Evolutionary conservation across 2,329 filamentous ascomycete genomes (phyloP), one percentile per base, ranked within the genome.

Genomic region (Aspergillus pseudoglaucus): DNA sequence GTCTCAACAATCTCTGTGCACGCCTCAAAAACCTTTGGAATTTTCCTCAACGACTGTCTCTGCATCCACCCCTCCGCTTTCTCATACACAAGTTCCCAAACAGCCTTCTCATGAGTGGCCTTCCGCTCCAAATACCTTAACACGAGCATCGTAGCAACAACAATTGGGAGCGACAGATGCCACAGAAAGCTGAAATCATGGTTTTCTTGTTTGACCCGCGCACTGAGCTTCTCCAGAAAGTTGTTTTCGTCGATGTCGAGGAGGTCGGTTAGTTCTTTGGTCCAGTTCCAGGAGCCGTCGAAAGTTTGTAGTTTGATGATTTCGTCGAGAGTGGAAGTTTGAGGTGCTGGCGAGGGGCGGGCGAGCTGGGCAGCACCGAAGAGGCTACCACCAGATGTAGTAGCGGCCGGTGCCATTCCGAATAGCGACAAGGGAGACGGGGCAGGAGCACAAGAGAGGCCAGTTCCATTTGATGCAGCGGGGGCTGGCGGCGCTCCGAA

Each of bases 251-350:
- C 40, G 6, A 50, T 27, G 0, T 50, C 55, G 6, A 66, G 25
- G 4, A 62, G 15, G 3, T 42, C 23, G 18, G 64, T 58, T 3
- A 66, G 33, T 3, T 53, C 42, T 0, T 54, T 15, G 0, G 49
- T 62, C 63, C 66, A 73, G 0, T 48, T 42, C 80, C 81, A 84
- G 14, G 59, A 70, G 0, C 82, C 82, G 1, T 75, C 66, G 51
- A 82, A 84, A 0, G 65, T 65, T 60, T 87, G 84, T 3, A 81
- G 64, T 0, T 56, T 55, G 4, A 84, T 78, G 2, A 86, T 57
- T 0, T 53, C 54, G 10, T 74, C 61, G 32, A 80, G 61, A 12
- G 59, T 56, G 20, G 43, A 40, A 23, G 4, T 32, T 7, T 9
- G 17, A 32, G 18, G 5, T 22, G 22, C 20, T 20, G 27, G 23